Conservation (phyloP, 192 early-diverging fungal species). For the Linnemannia zychae region DNA sequence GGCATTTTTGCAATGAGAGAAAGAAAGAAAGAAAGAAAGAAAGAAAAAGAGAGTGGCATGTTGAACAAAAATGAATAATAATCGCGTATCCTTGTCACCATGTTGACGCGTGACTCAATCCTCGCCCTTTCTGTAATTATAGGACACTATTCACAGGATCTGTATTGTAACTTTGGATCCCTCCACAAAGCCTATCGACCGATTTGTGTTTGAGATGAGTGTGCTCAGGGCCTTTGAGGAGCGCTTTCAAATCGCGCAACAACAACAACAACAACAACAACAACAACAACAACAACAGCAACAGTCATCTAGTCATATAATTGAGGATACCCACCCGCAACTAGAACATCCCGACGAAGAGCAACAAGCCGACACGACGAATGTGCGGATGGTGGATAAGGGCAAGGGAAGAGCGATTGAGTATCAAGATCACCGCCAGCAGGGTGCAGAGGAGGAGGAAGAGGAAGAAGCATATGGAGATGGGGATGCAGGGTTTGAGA, state of each 20-base stretch:
- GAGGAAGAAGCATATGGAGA: not conserved
- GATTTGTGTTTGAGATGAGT: constrained; percentile 49
- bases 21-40: too few relatives aligned
- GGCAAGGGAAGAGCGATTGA: constrained; percentile 21
- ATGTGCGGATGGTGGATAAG: not conserved
- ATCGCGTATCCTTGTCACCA: too few relatives aligned
- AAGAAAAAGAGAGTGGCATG: too few relatives aligned
- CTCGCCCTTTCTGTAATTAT: not conserved
- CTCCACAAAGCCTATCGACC: constrained; percentile 20
- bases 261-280: not conserved
- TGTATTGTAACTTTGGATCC: constrained; percentile 37
- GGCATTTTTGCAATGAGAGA: too few relatives aligned
- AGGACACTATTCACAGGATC: constrained; percentile 42
- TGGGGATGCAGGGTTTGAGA: not conserved
- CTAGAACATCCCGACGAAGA: not conserved
- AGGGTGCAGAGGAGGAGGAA: not conserved
- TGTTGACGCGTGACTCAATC: too few relatives aligned
- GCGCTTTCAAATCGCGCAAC: not conserved
- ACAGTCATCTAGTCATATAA: not conserved
- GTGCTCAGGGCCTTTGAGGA: constrained; percentile 26
- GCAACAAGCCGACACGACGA: not conserved
- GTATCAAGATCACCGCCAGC: not conserved
- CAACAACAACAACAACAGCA: too few relatives aligned
- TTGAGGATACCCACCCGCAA: not conserved
- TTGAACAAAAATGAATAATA: too few relatives aligned